phyloP scores from a whole-genome alignment of 208 protist genomes.

The Novymonas esmeraldas region DNA sequence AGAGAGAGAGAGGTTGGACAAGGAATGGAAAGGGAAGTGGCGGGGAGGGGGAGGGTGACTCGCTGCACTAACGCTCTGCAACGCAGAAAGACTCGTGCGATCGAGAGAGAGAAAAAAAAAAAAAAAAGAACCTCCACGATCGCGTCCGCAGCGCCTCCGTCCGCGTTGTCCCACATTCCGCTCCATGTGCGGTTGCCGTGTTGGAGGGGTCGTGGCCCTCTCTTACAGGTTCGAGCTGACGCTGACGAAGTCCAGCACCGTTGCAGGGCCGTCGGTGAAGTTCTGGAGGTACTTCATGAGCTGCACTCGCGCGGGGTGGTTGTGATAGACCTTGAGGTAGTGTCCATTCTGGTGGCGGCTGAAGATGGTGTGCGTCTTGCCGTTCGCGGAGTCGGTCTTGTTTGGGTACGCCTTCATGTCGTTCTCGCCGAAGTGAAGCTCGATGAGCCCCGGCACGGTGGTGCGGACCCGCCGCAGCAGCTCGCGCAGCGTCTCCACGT shows the following conservation, averaged over 20 bases:
- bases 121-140: no score
- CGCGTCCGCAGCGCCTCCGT: no score
- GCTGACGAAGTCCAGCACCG: slow-evolving; percentile 59
- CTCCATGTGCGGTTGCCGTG: no score
- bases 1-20: no score
- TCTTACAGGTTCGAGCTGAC: slow-evolving; percentile 43
- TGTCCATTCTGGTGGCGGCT: slow-evolving; percentile 47
- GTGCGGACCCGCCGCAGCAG: slow-evolving; percentile 35
- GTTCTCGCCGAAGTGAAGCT: slow-evolving; percentile 67
- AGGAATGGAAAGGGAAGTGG: no score
- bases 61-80: no score
- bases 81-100: no score
- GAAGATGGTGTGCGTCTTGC: slow-evolving; percentile 57
- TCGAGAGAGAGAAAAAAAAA: no score
- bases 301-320: slow-evolving; percentile 37
- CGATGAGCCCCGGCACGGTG: slow-evolving; percentile 52
- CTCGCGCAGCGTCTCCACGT: slow-evolving; percentile 30
- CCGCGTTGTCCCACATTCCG: no score
- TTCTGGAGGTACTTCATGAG: slow-evolving; percentile 40
- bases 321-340: slow-evolving; percentile 38
- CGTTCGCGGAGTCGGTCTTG: slow-evolving; percentile 31
- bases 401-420: slow-evolving; percentile 39
- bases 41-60: no score
- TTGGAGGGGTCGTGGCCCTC: not conserved
- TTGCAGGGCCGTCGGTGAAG: slow-evolving; percentile 30